Evolutionary conservation across 345 rosid genomes (phyloP).

Genomic region (Lepidium sativum): DNA sequence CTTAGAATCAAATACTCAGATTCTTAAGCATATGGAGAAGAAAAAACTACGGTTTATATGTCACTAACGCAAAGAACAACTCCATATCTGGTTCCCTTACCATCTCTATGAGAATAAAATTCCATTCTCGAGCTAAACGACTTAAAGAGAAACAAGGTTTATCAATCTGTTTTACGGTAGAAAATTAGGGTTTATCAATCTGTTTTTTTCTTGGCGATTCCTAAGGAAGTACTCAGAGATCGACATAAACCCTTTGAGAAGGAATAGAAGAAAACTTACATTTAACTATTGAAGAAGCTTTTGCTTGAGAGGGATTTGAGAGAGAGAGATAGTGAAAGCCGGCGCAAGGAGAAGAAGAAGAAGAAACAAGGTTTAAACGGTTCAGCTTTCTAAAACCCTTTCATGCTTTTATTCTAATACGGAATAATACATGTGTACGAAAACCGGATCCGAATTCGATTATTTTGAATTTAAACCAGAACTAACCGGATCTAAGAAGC

Average conservation of each 20-base stretch:
- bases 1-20: neutral
- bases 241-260: neutral
- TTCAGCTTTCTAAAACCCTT: slow-evolving; percentile 9
- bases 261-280: slow-evolving; percentile 11
- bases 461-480: neutral
- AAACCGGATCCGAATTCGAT: neutral
- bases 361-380: slow-evolving; percentile 3
- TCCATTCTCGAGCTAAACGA: neutral
- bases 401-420: neutral
- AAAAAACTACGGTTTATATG: neutral
- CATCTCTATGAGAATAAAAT: neutral
- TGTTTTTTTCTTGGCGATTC: neutral
- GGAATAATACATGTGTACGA: neutral
- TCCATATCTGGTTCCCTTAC: neutral
- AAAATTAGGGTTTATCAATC: neutral
- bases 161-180: no score
- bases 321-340: neutral
- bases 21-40: neutral
- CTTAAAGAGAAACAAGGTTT: neutral
- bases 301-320: neutral
- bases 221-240: neutral
- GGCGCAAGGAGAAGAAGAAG: slow-evolving; percentile 9
- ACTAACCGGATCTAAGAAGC: neutral
- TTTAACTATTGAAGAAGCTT: slow-evolving; percentile 7
- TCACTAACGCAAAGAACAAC: neutral